Conservation (phyloP, 208 protist genomes). For the Trypanosoma avium region DNA sequence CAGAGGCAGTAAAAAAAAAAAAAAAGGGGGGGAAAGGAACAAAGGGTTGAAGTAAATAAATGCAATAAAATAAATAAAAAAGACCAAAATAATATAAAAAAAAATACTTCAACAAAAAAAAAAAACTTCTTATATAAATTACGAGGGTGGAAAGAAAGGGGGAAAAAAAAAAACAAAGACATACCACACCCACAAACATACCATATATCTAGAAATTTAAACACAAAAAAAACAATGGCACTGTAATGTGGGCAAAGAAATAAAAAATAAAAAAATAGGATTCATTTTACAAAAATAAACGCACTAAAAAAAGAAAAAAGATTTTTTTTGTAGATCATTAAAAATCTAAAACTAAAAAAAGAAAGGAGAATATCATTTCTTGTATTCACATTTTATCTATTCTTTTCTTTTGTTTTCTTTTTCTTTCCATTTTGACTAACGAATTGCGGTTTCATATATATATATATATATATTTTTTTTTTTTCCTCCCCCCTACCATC, state of each 20-base stretch:
- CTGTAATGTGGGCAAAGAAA: too few species aligned
- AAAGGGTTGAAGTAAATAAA: constrained; percentile 6
- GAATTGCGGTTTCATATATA: not conserved
- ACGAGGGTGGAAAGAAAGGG: constrained; percentile 7
- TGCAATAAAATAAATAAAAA: constrained; percentile 19
- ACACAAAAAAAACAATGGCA: constrained; percentile 20
- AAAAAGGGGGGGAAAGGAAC: constrained; percentile 9
- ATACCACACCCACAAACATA: constrained; percentile 16
- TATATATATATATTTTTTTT: not conserved
- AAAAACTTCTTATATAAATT: too few species aligned
- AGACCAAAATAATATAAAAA: not conserved
- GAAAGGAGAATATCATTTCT: not conserved
- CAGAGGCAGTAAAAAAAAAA: too few species aligned
- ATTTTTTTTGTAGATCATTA: not conserved
- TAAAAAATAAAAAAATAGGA: constrained; percentile 20
- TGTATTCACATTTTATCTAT: not conserved
- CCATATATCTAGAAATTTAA: constrained; percentile 12
- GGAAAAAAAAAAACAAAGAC: constrained; percentile 14
- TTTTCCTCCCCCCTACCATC: not conserved
- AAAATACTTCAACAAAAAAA: constrained; percentile 1
- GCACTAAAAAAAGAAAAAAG: too few species aligned
- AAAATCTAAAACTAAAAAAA: too few species aligned
- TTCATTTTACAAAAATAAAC: too few species aligned
- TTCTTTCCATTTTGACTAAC: not conserved
- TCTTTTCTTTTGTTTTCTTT: not conserved